Percentiles rank a stretch among this genome's conserved stretches.
These are phyloP conservation scores for Fusarium udum DNA, from an alignment of 2,329 filamentous ascomycete species.

Conservation along the genomic window DNA sequence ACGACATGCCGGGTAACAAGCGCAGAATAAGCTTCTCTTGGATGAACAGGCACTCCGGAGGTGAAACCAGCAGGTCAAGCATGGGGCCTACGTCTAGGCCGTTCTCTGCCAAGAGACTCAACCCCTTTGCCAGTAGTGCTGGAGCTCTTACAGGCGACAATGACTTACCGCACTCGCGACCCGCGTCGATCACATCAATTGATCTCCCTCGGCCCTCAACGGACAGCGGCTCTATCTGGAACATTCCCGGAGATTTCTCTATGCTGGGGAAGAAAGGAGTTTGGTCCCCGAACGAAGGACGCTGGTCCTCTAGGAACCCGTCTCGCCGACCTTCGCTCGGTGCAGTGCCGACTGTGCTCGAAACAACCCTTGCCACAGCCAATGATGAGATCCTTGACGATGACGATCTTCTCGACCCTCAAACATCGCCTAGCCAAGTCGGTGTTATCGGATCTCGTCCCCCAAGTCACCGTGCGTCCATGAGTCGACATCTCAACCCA, in stretches of 20 bases:
- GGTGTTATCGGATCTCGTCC: constrained; percentile 85
- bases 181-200: constrained; percentile 73
- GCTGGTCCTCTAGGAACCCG: constrained; percentile 70
- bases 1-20: constrained; percentile 61
- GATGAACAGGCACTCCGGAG: constrained; percentile 65
- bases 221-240: constrained; percentile 80
- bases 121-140: constrained; percentile 61
- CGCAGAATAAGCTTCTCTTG: constrained; percentile 69
- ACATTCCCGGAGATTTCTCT: constrained; percentile 59
- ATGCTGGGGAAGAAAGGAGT: constrained; percentile 65
- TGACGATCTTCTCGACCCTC: constrained; percentile 62
- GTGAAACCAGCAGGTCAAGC: constrained; percentile 49
- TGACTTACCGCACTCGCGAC: constrained; percentile 69
- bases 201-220: constrained; percentile 81
- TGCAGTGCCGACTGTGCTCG: constrained; percentile 72
- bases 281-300: constrained; percentile 70
- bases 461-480: constrained; percentile 53
- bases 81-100: constrained; percentile 46
- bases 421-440: constrained; percentile 65
- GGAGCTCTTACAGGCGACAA: constrained; percentile 61
- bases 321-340: constrained; percentile 85
- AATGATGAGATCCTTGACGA: constrained; percentile 72
- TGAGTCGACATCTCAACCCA: constrained; percentile 79
- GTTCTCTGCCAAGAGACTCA: constrained; percentile 55
- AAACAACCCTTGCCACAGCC: constrained; percentile 69